These are phyloP conservation scores for Vitis amurensis DNA, from an alignment of 164 flowering plant genomes.

Conservation along the genomic window DNA sequence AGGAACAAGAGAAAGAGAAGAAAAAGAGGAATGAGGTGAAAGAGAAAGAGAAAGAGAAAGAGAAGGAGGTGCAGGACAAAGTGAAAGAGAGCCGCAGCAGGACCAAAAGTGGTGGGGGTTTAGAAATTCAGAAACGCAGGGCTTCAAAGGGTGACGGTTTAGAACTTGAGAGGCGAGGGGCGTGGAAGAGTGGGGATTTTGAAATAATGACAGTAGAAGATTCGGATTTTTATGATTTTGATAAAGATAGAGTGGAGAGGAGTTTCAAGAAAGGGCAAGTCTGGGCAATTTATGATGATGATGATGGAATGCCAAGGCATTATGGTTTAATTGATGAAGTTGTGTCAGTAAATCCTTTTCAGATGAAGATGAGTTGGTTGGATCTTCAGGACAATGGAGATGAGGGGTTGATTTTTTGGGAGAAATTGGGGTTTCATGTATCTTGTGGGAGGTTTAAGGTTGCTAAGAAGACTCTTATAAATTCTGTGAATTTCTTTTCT, in stretches of 20 bases:
- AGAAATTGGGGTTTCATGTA: slow-evolving; percentile 43
- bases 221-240: slow-evolving; percentile 89
- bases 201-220: slow-evolving; percentile 67
- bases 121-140: slow-evolving; percentile 8
- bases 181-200: slow-evolving; percentile 21
- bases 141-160: slow-evolving; percentile 4
- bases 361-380: slow-evolving; percentile 75
- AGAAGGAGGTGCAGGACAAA: background rate
- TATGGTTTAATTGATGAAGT: slow-evolving; percentile 79
- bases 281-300: slow-evolving; percentile 85
- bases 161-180: slow-evolving; percentile 7
- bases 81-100: slow-evolving; percentile 6
- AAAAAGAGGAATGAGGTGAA: slow-evolving; percentile 10
- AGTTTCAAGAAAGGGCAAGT: slow-evolving; percentile 82
- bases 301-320: slow-evolving; percentile 92
- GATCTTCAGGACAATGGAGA: slow-evolving; percentile 55
- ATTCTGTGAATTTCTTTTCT: slow-evolving; percentile 69
- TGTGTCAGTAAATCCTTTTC: slow-evolving; percentile 66
- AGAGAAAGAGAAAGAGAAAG: slow-evolving; percentile 16
- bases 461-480: slow-evolving; percentile 37
- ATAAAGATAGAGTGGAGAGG: slow-evolving; percentile 69
- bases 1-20: slow-evolving; percentile 8
- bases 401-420: slow-evolving; percentile 36
- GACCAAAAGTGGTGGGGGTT: slow-evolving; percentile 13
- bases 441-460: slow-evolving; percentile 80